Percentiles rank a stretch among this genome's conserved stretches.
Conservation (phyloP, 805 yeast genomes). For the Candida peoriensis region DNA sequence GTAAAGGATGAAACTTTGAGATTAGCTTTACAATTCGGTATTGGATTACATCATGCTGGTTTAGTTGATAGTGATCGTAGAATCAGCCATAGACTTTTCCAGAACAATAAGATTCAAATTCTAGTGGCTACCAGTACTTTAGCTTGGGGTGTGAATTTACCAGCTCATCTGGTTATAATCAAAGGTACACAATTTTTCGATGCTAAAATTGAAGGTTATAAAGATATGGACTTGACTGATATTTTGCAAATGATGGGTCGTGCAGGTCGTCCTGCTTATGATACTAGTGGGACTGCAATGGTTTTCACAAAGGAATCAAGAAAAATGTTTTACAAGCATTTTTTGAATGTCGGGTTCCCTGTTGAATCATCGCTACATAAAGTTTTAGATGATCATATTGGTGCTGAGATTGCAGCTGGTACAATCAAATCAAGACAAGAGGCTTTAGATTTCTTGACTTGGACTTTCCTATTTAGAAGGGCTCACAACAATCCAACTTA, state of each 20-base stretch:
- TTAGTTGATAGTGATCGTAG: conserved; percentile 88
- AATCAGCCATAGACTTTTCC: conserved; percentile 79
- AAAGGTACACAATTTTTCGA: conserved; percentile 97
- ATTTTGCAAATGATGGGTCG: conserved; percentile 98
- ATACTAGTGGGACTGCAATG: conserved; percentile 87
- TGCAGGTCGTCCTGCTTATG: conserved; percentile 98
- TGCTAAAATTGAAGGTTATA: conserved; percentile 88
- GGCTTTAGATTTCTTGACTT: conserved; percentile 93
- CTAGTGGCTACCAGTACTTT: conserved; percentile 93
- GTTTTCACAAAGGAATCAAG: conserved; percentile 78
- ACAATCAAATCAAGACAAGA: conserved; percentile 91
- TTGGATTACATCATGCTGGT: conserved; percentile 98
- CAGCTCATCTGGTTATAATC: conserved; percentile 94
- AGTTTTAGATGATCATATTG: conserved; percentile 83
- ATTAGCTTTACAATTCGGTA: conserved; percentile 75
- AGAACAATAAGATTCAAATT: conserved; percentile 79
- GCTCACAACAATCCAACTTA: conserved; percentile 91
- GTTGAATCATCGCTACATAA: conserved; percentile 81
- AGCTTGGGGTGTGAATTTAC: conserved; percentile 99
- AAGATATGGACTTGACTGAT: conserved; percentile 91
- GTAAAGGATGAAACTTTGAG: conserved; percentile 75
- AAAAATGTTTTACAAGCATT: conserved; percentile 79
- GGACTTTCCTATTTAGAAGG: conserved; percentile 87
- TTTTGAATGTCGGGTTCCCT: conserved; percentile 92
- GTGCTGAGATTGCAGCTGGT: conserved; percentile 95